Conservation (phyloP, 108 stramenopile genomes). For the Aurantiochytrium sp. region DNA sequence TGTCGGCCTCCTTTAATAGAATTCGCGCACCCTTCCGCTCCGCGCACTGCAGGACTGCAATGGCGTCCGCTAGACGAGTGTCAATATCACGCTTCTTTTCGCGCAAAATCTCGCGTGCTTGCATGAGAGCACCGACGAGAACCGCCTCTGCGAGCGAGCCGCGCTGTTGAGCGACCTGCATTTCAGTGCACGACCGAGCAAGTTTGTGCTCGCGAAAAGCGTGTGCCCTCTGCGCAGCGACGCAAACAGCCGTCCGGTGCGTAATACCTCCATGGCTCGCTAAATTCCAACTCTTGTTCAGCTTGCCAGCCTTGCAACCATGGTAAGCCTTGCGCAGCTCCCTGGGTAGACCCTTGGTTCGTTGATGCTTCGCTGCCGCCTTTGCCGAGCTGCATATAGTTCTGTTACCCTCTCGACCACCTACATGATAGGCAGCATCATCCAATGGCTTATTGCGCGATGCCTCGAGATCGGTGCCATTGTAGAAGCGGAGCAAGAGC, state of each 20-base stretch:
- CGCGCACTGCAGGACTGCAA: not conserved
- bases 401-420: not conserved
- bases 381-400: not conserved
- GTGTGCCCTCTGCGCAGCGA: not conserved
- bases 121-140: not conserved
- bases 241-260: not conserved
- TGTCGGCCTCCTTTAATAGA: not conserved
- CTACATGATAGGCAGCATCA: not conserved
- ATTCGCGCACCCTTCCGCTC: not conserved
- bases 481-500: too few species aligned
- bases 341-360: not conserved
- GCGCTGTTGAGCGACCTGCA: not conserved
- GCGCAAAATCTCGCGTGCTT: not conserved
- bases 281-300: not conserved
- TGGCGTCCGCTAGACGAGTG: not conserved
- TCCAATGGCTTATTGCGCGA: too few species aligned
- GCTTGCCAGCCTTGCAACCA: not conserved
- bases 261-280: not conserved
- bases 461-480: too few species aligned
- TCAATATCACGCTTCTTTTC: not conserved
- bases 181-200: not conserved
- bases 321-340: not conserved
- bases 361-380: not conserved
- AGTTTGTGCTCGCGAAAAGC: not conserved
- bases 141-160: not conserved